Base-by-base conservation (phyloP, 495 filamentous ascomycete genomes). In the Gamarada debralockiae region DNA sequence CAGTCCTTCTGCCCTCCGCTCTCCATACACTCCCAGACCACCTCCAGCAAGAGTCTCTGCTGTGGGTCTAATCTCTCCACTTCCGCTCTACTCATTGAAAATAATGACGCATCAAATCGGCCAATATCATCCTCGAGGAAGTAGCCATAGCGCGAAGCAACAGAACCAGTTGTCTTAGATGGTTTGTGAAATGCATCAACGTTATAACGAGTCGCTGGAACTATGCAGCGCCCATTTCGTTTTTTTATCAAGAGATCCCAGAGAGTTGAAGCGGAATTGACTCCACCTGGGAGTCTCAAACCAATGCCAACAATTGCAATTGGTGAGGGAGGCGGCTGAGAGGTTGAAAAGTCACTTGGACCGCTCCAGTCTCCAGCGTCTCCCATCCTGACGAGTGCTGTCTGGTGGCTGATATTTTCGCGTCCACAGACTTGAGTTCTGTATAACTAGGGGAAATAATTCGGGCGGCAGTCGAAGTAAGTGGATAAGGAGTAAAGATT, bases 11-110 rank as follows among this genome's bases (percentile, higher is more conserved):
- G 46, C 1, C 77, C 82, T 22, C 76, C 78, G 42, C 71, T 71
- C 53, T 84, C 80, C 25, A 83, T 62, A 4, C 78, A 78, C 52
- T 76, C 74, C 51, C 78, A 79, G 8, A 75, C 68, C 7, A 73
- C 70, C 56, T 83, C 80, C 18, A 84, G 70, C n/a, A 76, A 52
- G 44, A 76, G 56, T 18, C 80, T 67, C 34, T 80, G 77, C 61
- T 76, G 74, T 1, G 80, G 81, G 56, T 84, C 80, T 33, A 81
- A 76, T 38, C 71, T 70, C 37, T 68, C 72, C 8, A 81, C 77
- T 50, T 86, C 82, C 9, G 67, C 70, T 2, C 70, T 70, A 1
- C 68, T 67, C 54, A 84, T 71, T 56, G 73, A 75, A 67, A 84
- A 85, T 53, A 86, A 79, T 12, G 66, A 53, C 0, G 80, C 68